Evolutionary conservation across 176 grass and related monocot species (phyloP), one percentile per base, ranked within the genome.

Genomic region (Oryza glumipatula): DNA sequence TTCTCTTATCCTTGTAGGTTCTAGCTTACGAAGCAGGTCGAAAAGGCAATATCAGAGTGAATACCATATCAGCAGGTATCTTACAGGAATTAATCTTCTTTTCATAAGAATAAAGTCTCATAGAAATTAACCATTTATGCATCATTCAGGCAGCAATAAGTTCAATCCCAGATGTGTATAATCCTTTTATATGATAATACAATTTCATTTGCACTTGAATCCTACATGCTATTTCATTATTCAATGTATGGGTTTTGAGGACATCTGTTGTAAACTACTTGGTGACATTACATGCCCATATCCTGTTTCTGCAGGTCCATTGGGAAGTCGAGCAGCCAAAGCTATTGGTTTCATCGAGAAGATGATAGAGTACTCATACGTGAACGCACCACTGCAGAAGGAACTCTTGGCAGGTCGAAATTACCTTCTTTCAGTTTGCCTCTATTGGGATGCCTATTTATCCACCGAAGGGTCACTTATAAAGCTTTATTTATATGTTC

Each of bases 271-370:
- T 87, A 5, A 49, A 82, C 4, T 61, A 6, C 28, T 76, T 76
- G 6, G 23, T 5, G 7, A 11, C 3, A 3, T 78, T 19, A 56
- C 19, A 67, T 64, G n/a, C 12, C 6, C 28, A 3, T 28, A 43
- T 22, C 0, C 19, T 66, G 15, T 65, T 47, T 88, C 17, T 22
- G 47, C 82, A 97, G 94, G 94, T 61, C 94, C 94, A 58, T n/a
- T 94, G 76, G 94, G 94, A 80, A 97, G 92, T 70, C 86, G 92
- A 70, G 94, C 92, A 65, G 94, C 94, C 21, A 97, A 94, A 79
- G 94, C 94, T 54, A 94, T 97, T 19, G 94, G 94, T 6, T 97
- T 97, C 88, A 97, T 92, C 0, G 92, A 97, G 48, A 97, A 92
- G 86, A 97, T 97, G 81, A 94, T 97, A 6, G 90, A 94, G 14